Percentiles rank a stretch among this genome's conserved stretches.
These are phyloP conservation scores for Inga leiocalycina DNA, from an alignment of 306 rosid genomes.

Conservation along the genomic window DNA sequence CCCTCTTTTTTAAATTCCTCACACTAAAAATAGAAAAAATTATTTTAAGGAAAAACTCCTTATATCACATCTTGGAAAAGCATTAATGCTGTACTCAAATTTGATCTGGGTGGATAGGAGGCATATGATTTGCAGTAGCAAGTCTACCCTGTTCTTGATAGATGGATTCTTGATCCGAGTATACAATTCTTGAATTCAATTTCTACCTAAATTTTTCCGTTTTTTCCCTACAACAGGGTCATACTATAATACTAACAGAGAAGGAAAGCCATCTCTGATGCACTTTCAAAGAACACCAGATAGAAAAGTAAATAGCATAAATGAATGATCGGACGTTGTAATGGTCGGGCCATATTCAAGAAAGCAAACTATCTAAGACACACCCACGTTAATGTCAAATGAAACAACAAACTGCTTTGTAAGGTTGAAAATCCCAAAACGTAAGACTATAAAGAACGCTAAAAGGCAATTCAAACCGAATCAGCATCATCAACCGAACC, in stretches of 20 bases:
- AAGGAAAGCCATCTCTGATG: background rate
- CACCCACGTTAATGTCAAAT: background rate
- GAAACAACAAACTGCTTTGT: background rate
- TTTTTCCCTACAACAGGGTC: background rate
- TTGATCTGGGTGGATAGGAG: background rate
- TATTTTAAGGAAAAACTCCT: background rate
- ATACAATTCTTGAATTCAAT: background rate
- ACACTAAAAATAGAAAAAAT: background rate
- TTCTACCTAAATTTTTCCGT: background rate
- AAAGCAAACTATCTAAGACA: background rate
- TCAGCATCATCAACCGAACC: background rate
- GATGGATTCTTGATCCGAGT: background rate
- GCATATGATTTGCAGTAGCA: background rate
- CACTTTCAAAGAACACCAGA: background rate
- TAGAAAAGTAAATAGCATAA: background rate
- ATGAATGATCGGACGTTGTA: background rate
- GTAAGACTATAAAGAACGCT: background rate
- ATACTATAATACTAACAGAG: background rate
- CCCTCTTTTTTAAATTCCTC: background rate
- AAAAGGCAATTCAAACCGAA: slow-evolving; percentile 3
- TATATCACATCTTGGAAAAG: background rate
- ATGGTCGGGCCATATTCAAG: background rate
- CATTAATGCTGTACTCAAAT: background rate
- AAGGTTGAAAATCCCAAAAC: background rate
- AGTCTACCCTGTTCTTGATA: background rate